These are phyloP conservation scores for Aureobasidium pullulans DNA, from an alignment of 2,329 filamentous ascomycete species.

Conservation along the genomic window DNA sequence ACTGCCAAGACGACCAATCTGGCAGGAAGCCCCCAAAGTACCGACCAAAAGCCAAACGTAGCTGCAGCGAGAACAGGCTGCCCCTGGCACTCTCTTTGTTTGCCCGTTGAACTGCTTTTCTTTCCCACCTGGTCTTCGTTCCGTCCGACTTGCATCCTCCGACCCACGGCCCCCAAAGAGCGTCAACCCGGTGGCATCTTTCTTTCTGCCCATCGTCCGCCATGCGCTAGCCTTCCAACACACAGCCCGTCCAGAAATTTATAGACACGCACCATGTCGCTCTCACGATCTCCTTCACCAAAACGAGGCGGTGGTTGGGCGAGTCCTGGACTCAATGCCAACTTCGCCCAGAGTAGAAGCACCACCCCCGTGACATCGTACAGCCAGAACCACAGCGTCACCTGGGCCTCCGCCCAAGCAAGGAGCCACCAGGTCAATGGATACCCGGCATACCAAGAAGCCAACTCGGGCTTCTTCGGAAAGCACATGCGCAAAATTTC, in stretches of 20 bases:
- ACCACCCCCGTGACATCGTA: slow-evolving; percentile 29
- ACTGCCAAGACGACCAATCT: slow-evolving; percentile 5
- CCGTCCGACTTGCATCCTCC: neutral
- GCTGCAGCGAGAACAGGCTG: slow-evolving; percentile 6
- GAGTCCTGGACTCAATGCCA: slow-evolving; percentile 67
- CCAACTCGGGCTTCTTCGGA: slow-evolving; percentile 78
- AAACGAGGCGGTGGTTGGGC: slow-evolving; percentile 80
- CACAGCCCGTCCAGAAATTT: neutral
- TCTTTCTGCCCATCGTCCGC: neutral
- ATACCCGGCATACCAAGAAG: slow-evolving; percentile 69
- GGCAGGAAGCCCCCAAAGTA: slow-evolving; percentile 1
- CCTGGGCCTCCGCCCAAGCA: slow-evolving; percentile 77
- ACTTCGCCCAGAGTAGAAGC: slow-evolving; percentile 28
- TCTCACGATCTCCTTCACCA: slow-evolving; percentile 83
- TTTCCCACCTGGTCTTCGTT: neutral
- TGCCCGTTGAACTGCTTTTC: slow-evolving; percentile 1
- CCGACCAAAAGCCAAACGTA: slow-evolving; percentile 9
- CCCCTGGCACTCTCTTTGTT: slow-evolving; percentile 2
- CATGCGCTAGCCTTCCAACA: slow-evolving; percentile 7
- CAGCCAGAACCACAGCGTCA: slow-evolving; percentile 51
- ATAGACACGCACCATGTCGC: slow-evolving; percentile 55
- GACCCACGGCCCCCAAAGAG: neutral
- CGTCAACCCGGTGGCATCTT: neutral
- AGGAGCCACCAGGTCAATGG: slow-evolving; percentile 66
- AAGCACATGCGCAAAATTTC: slow-evolving; percentile 77